Conservation (phyloP, 208 protist species). For the Leishmania mexicana region DNA sequence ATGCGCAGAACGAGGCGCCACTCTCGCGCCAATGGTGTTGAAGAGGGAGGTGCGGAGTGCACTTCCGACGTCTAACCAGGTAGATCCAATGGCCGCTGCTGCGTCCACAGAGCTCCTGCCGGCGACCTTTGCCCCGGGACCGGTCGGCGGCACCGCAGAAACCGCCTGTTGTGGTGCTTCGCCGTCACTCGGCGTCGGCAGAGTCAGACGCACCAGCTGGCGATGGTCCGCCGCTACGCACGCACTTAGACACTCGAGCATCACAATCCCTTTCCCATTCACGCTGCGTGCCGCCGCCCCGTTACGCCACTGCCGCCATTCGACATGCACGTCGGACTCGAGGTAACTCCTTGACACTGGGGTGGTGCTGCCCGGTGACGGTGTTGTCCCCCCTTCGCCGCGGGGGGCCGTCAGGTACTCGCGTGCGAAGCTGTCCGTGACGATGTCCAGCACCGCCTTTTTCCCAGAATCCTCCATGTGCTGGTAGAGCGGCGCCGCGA, state of each 20-base stretch:
- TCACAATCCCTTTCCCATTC: neutral
- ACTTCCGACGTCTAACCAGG: slow-evolving; percentile 25
- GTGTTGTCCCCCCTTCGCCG: neutral
- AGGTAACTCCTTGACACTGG: neutral
- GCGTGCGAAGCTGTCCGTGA: slow-evolving; percentile 9
- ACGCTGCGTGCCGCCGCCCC: neutral
- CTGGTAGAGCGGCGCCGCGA: slow-evolving; percentile 15
- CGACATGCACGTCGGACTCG: slow-evolving; percentile 5
- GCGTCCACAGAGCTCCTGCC: neutral
- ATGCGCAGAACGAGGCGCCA: slow-evolving; percentile 6
- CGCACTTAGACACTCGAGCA: slow-evolving; percentile 3
- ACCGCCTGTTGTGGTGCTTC: neutral
- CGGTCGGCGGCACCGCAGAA: neutral
- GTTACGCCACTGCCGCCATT: slow-evolving; percentile 14
- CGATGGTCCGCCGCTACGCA: neutral
- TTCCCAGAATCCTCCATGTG: neutral
- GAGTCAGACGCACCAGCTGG: neutral
- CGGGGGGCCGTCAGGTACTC: slow-evolving; percentile 11
- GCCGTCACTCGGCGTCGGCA: neutral
- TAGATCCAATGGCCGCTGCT: neutral
- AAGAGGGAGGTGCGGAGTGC: slow-evolving; percentile 25
- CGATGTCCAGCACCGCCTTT: neutral
- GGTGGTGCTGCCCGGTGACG: neutral
- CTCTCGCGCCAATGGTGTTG: slow-evolving; percentile 20
- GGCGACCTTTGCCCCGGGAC: neutral